Evolutionary conservation across 164 flowering plant species (phyloP), one percentile per base, ranked within the genome.

Genomic region (Magnolia sinica): DNA sequence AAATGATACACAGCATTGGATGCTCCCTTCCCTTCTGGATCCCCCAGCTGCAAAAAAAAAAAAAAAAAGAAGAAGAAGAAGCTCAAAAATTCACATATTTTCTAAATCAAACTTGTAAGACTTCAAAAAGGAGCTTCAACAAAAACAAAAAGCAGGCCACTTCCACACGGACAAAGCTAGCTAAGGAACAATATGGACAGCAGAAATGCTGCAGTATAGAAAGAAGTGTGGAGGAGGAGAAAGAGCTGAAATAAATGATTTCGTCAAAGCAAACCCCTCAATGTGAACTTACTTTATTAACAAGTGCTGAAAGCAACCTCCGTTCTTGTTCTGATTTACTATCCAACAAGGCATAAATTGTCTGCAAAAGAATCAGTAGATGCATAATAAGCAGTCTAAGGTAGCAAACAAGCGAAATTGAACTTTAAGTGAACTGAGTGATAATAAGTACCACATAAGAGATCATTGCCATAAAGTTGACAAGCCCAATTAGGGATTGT

Each of bases 301-400:
- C 97, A 70, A 96, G 77, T 1, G 93, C 89, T 63, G 96, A 84
- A 13, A 96, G 95, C 80, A 96, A 80, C 76, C 89, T 84, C 1
- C 97, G 92, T 87, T 94, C 99, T 87, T 93, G 98, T 81, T 96
- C 99, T 76, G 98, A 85, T 82, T 96, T 96, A 82, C 90, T 86
- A 75, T 78, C 88, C 75, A 94, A 85, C 72, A 96, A 77, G 11
- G 82, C 71, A 83, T 90, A 93, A 66, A 96, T 86, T 13, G 84
- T 88, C 98, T 96, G 88, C 69, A 83, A 74, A 78, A 49, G 49
- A 58, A 55, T 67, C 50, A 63, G 69, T 66, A 63, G 70, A 70
- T n/a, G 68, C 37, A n/a, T 63, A 55, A 72, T 18, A n/a, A 70
- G 16, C 16, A 11, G 18, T 11, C 61, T 16, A 13, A 11, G 61